Percentiles rank a stretch among this genome's conserved stretches.
These are phyloP conservation scores for Aspergillus persii DNA, from an alignment of 2,329 filamentous ascomycete species.

Conservation along the genomic window DNA sequence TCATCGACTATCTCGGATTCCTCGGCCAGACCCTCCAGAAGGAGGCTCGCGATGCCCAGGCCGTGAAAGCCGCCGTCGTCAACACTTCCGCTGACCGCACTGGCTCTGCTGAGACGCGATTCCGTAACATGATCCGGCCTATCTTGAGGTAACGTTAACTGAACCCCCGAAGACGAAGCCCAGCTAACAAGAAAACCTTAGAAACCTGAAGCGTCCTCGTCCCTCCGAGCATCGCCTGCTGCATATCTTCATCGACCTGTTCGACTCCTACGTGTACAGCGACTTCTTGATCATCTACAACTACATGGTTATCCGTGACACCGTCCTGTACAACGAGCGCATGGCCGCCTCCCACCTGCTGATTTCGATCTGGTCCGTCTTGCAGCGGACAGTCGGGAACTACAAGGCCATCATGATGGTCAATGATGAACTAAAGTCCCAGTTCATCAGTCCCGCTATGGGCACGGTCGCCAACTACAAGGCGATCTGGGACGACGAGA, in stretches of 20 bases:
- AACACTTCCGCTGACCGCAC: neutral
- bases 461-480: conserved; percentile 5
- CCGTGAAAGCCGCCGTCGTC: neutral
- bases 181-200: conserved; percentile 2
- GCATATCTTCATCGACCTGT: conserved; percentile 22
- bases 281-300: conserved; percentile 21
- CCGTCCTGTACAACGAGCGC: conserved; percentile 5
- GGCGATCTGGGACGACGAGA: neutral
- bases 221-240: conserved; percentile 22
- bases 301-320: conserved; percentile 15
- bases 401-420: conserved; percentile 17
- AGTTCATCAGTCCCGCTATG: conserved; percentile 15
- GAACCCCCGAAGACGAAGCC: too few relatives aligned
- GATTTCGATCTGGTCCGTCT: conserved; percentile 17
- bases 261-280: conserved; percentile 25
- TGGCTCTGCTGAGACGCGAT: neutral
- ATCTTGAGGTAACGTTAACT: neutral
- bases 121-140: neutral
- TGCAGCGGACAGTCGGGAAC: conserved; percentile 20
- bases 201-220: conserved; percentile 20
- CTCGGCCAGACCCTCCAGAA: neutral
- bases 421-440: conserved; percentile 13
- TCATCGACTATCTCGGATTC: neutral
- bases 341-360: conserved; percentile 14
- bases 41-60: neutral